A percentile compares a stretch with the other conserved stretches of the same genome.
phyloP scores from a whole-genome alignment of 106 monocot genomes.

The Hemerocallis citrina region DNA sequence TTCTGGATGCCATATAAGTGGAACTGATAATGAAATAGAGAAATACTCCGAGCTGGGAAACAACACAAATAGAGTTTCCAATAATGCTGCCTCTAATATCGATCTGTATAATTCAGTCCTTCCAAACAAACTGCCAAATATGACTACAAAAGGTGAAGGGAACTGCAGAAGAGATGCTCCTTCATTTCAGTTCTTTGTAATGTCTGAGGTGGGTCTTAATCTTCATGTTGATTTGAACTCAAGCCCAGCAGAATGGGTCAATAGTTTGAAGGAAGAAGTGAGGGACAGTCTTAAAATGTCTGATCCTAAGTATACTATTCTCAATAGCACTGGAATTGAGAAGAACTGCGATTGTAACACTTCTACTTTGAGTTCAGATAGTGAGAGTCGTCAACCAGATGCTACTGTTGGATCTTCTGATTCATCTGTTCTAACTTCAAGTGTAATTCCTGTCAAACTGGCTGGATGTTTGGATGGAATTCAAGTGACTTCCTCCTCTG shows the following conservation, averaged over 20 bases:
- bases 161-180: conserved; percentile 18
- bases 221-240: conserved; percentile 72
- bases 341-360: conserved; percentile 15
- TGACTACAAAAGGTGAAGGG: conserved; percentile 17
- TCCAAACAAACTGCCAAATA: conserved; percentile 2
- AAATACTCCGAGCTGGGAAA: conserved; percentile 9
- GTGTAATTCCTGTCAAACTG: conserved; percentile 10
- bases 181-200: conserved; percentile 70
- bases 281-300: conserved; percentile 21
- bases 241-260: conserved; percentile 48
- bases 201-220: conserved; percentile 69
- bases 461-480: conserved; percentile 15
- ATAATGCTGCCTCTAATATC: conserved; percentile 2
- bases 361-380: conserved; percentile 38
- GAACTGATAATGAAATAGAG: background rate
- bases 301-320: conserved; percentile 12
- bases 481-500: conserved; percentile 24
- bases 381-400: conserved; percentile 23
- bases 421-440: conserved; percentile 24
- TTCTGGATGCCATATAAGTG: conserved; percentile 4
- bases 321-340: conserved; percentile 12
- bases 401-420: conserved; percentile 22
- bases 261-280: conserved; percentile 54
- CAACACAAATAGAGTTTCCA: background rate
- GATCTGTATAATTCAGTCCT: conserved; percentile 2